Evolutionary conservation across 1,284 basidiomycete species (phyloP).

Genomic region (Marasmius tenuissimus): DNA sequence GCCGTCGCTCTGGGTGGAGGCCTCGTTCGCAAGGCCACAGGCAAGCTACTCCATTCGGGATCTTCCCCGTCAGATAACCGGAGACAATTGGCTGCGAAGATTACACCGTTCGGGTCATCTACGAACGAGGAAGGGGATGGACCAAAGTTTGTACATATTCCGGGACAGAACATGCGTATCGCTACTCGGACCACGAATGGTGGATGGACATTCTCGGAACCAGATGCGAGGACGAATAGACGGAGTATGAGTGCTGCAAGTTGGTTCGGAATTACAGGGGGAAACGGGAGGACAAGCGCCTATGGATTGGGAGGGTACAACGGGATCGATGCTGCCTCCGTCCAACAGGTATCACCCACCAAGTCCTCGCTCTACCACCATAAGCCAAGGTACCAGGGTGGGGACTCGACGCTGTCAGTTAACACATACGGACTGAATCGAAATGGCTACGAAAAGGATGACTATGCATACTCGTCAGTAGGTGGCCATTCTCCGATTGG

Average conservation of each 20-base stretch:
- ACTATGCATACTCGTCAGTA: neutral
- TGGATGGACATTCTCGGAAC: constrained; percentile 10
- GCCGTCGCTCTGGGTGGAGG: neutral
- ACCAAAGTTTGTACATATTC: constrained; percentile 8
- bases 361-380: neutral
- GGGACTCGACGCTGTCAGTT: neutral
- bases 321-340: neutral
- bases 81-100: constrained; percentile 6
- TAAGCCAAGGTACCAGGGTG: neutral
- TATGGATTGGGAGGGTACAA: neutral
- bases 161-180: constrained; percentile 14
- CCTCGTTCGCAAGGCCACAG: neutral
- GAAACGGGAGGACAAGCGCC: neutral
- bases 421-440: neutral
- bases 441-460: neutral
- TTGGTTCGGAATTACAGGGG: neutral
- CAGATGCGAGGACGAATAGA: neutral
- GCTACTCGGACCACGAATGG: constrained; percentile 11
- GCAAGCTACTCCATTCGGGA: neutral
- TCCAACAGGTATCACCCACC: neutral
- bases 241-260: neutral
- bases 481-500: neutral
- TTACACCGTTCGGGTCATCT: constrained; percentile 8
- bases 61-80: neutral
- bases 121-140: neutral